phyloP scores from a whole-genome alignment of 768 basidiomycete species.

The Tricholoma furcatifolium region DNA sequence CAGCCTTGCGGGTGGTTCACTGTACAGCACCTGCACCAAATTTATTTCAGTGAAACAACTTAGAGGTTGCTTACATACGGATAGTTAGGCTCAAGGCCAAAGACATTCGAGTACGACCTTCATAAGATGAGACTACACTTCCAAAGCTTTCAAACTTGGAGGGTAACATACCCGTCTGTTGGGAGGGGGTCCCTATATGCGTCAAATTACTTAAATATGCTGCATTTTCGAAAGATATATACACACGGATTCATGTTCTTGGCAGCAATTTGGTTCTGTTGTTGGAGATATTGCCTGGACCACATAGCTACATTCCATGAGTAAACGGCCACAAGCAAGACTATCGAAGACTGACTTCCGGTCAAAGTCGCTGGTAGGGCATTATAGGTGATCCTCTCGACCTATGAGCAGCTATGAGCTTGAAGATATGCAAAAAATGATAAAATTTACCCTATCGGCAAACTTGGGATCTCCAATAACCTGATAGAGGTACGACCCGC shows the following conservation, averaged over 20 bases:
- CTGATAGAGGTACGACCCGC: slow-evolving; percentile 56
- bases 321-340: not conserved
- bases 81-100: slow-evolving; percentile 47
- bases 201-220: not conserved
- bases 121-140: not conserved
- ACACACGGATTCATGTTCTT: slow-evolving; percentile 53
- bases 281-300: slow-evolving; percentile 58
- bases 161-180: slow-evolving; percentile 41
- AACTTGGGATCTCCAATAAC: slow-evolving; percentile 44
- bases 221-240: not conserved
- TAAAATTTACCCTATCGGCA: slow-evolving; percentile 18
- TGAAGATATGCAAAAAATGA: not conserved
- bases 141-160: slow-evolving; percentile 13
- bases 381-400: slow-evolving; percentile 50
- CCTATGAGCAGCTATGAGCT: slow-evolving; percentile 13
- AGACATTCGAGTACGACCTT: slow-evolving; percentile 46
- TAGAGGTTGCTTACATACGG: slow-evolving; percentile 28
- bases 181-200: slow-evolving; percentile 48
- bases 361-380: slow-evolving; percentile 46
- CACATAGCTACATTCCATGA: slow-evolving; percentile 45
- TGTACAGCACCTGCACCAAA: slow-evolving; percentile 38
- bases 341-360: slow-evolving; percentile 32
- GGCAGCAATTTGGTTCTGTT: slow-evolving; percentile 56
- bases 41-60: not conserved
- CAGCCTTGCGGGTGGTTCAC: slow-evolving; percentile 53